Conservation (phyloP, 2,329 filamentous ascomycete species). For the Emydomyces testavorans region DNA sequence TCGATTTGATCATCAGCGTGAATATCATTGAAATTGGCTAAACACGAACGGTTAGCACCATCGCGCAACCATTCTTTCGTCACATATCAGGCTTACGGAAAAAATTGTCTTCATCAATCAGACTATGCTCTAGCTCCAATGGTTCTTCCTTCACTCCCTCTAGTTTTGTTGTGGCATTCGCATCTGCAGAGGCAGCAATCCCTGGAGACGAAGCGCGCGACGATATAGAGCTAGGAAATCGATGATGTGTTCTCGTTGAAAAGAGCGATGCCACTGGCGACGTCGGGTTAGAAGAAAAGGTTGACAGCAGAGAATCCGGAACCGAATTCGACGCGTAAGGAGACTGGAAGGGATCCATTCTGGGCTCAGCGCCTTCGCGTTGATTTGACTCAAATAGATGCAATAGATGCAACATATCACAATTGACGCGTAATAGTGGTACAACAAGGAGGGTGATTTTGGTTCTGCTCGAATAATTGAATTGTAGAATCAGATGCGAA, state of each 20-base stretch:
- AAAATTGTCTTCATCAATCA: constrained; percentile 50
- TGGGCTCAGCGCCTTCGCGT: constrained; percentile 23
- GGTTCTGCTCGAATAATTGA: not conserved
- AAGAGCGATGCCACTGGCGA: constrained; percentile 34
- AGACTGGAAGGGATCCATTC: constrained; percentile 18
- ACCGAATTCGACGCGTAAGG: constrained; percentile 15
- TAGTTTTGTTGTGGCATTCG: constrained; percentile 52
- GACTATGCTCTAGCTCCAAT: constrained; percentile 49
- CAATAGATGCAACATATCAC: constrained; percentile 27
- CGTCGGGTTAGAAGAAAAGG: constrained; percentile 29
- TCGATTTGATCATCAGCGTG: constrained; percentile 20
- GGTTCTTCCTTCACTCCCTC: constrained; percentile 80
- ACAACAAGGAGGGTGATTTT: not conserved
- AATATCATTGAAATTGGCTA: constrained; percentile 30
- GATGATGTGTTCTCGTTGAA: constrained; percentile 29
- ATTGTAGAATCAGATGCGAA: not conserved
- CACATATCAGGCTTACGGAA: constrained; percentile 50
- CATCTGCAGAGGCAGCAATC: constrained; percentile 40
- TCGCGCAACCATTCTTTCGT: not conserved
- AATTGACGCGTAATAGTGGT: not conserved
- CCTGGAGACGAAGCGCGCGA: constrained; percentile 55
- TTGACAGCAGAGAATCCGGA: constrained; percentile 26
- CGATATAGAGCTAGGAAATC: constrained; percentile 57
- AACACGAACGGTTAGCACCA: constrained; percentile 11
- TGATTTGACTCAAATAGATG: constrained; percentile 27